These are phyloP conservation scores for Populus trichocarpa DNA, from an alignment of 441 rosid species.

Conservation along the genomic window DNA sequence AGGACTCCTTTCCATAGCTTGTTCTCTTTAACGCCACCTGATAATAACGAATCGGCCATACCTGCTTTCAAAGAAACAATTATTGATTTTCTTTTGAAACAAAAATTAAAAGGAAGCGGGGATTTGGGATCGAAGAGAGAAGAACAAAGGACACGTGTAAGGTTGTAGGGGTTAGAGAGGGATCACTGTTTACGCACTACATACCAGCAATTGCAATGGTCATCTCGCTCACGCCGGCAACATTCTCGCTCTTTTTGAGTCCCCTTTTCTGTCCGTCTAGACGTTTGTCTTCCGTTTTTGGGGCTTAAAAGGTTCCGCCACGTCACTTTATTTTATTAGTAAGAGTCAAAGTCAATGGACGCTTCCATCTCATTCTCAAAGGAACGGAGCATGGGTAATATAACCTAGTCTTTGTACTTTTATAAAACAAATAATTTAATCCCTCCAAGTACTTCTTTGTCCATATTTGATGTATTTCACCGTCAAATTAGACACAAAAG, in stretches of 20 bases:
- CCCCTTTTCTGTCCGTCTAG: background rate
- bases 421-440: background rate
- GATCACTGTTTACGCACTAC: background rate
- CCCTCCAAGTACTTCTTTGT: background rate
- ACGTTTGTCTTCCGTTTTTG: background rate
- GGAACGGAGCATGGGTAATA: background rate
- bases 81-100: background rate
- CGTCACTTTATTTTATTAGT: background rate
- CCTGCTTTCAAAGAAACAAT: constrained; percentile 32
- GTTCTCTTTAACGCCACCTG: constrained; percentile 40
- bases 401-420: background rate
- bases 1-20: constrained; percentile 70
- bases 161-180: background rate
- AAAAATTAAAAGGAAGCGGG: background rate
- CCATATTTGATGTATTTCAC: background rate
- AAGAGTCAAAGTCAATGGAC: background rate
- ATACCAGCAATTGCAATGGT: background rate
- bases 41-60: constrained; percentile 61
- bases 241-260: background rate
- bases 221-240: constrained; percentile 1
- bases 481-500: background rate
- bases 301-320: background rate
- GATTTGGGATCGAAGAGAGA: constrained; percentile 14
- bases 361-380: background rate
- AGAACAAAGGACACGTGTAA: background rate